Evolutionary conservation across 495 filamentous ascomycete genomes (phyloP).

Genomic region (Tuber calosporum): DNA sequence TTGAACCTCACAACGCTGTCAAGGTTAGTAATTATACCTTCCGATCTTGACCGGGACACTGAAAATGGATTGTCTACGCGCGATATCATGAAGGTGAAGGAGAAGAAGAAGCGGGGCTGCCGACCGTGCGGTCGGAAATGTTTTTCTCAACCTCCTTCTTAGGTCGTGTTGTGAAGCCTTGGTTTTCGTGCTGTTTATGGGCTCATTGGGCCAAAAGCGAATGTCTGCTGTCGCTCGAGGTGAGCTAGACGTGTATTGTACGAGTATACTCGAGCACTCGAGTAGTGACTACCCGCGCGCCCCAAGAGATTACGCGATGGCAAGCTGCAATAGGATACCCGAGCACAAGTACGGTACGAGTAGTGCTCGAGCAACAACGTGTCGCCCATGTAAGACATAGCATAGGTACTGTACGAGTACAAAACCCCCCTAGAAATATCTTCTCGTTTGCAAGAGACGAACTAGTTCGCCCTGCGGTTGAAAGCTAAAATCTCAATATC

Average conservation of each 20-base stretch:
- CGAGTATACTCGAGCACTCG: no score
- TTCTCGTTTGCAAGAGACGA: not conserved
- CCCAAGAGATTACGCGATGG: not conserved
- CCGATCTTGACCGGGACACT: not conserved
- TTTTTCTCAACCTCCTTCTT: not conserved
- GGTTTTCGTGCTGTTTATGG: not conserved
- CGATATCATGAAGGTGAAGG: not conserved
- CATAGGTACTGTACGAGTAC: no score
- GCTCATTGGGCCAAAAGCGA: not conserved
- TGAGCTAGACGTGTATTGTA: not conserved
- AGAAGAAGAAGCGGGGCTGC: not conserved
- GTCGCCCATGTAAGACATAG: not conserved
- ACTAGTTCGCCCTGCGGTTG: not conserved
- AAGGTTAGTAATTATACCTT: not conserved
- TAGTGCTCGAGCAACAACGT: not conserved
- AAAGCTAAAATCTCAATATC: not conserved
- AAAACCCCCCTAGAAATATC: not conserved
- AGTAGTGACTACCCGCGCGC: not conserved
- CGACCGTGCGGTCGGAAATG: not conserved
- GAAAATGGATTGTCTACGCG: not conserved
- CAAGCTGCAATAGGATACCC: not conserved
- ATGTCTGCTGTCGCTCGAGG: not conserved
- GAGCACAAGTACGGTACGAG: no score
- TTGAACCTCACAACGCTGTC: not conserved
- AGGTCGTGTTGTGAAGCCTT: not conserved